Percentiles rank a stretch among this genome's conserved stretches.
Conservation (phyloP, 1,139 yeast genomes). For the Saccharomycopsis phalli region DNA sequence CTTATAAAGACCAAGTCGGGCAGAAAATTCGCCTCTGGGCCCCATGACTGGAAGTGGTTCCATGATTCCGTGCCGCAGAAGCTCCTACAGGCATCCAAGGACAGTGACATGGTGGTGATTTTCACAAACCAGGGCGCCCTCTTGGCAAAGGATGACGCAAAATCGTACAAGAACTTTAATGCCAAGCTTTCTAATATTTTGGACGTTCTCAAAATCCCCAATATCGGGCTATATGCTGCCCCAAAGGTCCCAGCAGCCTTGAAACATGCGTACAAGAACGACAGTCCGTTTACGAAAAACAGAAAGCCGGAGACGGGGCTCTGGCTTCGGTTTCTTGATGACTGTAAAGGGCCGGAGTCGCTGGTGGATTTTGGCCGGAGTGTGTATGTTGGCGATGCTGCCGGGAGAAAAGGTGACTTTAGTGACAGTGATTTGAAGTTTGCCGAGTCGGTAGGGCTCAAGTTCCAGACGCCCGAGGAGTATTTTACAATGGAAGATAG, state of each 20-base stretch:
- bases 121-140: constrained; percentile 86
- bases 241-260: constrained; percentile 42
- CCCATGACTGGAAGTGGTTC: constrained; percentile 67
- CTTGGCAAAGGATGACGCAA: constrained; percentile 27
- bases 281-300: constrained; percentile 33
- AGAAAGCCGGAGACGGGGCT: constrained; percentile 52
- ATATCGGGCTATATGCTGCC: constrained; percentile 53
- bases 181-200: constrained; percentile 22
- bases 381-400: constrained; percentile 93
- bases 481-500: constrained; percentile 3
- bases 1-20: constrained; percentile 56
- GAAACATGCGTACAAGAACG: constrained; percentile 26
- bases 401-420: constrained; percentile 70
- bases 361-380: constrained; percentile 27
- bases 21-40: constrained; percentile 42
- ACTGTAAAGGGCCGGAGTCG: constrained; percentile 5
- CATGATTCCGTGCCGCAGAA: constrained; percentile 28
- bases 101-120: constrained; percentile 40
- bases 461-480: constrained; percentile 66
- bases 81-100: constrained; percentile 24
- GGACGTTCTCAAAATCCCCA: constrained; percentile 21
- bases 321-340: constrained; percentile 24
- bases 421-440: constrained; percentile 69
- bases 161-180: constrained; percentile 25
- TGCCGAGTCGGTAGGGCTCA: constrained; percentile 48